Evolutionary conservation across 257 asterid species (phyloP), one percentile per base, ranked within the genome.

Genomic region (Solanum appendiculatum): DNA sequence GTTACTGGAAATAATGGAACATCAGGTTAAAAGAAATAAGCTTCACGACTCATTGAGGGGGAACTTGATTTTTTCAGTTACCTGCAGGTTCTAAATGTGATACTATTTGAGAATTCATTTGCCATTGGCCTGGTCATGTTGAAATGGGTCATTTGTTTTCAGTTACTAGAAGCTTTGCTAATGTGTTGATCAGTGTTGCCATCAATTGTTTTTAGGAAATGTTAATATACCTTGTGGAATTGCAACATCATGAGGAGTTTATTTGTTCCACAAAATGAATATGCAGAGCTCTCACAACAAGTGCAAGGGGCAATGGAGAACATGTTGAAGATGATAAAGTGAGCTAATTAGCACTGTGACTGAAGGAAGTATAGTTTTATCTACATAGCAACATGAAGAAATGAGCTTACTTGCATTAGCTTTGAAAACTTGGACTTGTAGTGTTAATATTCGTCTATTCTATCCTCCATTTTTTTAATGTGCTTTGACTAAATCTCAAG

Each of bases 251-350:
- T 46, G 85, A 48, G 85, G 66, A 31, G 10, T 7, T 86, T 16
- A 68, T n/a, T 18, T 42, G 60, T 33, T 87, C 54, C n/a, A 7
- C 64, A 78, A 85, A 34, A 81, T 48, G 10, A 10, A 14, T 33
- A 12, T 82, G 86, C 96, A 94, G 98, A 92, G 85, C 95, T 96
- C 87, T 92, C 96, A 86, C 97, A 93, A 90, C 97, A 93, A 60
- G 88, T 94, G 87, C 98, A 96, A 90, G 92, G 64, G 69, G 93
- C 93, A 69, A 91, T 95, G 94, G 97, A 90, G 89, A 92, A 89
- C 92, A 94, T 96, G 99, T 93, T 93, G 74, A 94, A 92, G 93
- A 94, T 93, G 92, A 94, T 92, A 86, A 94, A 54, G 98, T 96
- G 87, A 93, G 91, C 84, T 51, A 36, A 83, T 75, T 29, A 78